These are phyloP conservation scores for Coniferiporia weirii DNA, from an alignment of 1,284 basidiomycete species.

Conservation along the genomic window DNA sequence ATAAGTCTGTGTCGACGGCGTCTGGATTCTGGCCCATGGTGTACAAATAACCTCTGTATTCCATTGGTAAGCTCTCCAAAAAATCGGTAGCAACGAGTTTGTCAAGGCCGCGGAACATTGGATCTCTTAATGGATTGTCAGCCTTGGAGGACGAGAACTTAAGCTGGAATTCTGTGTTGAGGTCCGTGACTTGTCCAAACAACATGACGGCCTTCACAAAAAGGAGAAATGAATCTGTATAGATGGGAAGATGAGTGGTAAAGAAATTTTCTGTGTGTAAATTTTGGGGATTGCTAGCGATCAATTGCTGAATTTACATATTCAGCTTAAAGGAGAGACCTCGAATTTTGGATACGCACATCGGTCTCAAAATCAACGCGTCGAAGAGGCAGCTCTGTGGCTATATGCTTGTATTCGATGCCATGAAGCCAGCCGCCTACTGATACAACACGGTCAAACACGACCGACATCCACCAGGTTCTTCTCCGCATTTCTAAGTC, in stretches of 20 bases:
- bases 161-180: slow-evolving; percentile 67
- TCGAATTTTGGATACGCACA: slow-evolving; percentile 36
- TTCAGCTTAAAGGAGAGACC: slow-evolving; percentile 11
- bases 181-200: slow-evolving; percentile 78
- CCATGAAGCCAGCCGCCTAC: slow-evolving; percentile 86
- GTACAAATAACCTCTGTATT: slow-evolving; percentile 51
- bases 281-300: slow-evolving; percentile 69
- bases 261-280: slow-evolving; percentile 58
- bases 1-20: slow-evolving; percentile 70
- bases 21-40: slow-evolving; percentile 51
- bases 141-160: slow-evolving; percentile 45
- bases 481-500: slow-evolving; percentile 72
- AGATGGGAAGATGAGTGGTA: slow-evolving; percentile 61
- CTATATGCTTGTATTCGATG: slow-evolving; percentile 74
- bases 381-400: slow-evolving; percentile 72
- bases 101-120: slow-evolving; percentile 65
- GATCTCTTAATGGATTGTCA: slow-evolving; percentile 56
- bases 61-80: slow-evolving; percentile 59
- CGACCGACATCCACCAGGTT: slow-evolving; percentile 84
- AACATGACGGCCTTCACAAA: slow-evolving; percentile 77
- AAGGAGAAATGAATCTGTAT: slow-evolving; percentile 74
- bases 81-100: slow-evolving; percentile 61
- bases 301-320: slow-evolving; percentile 17
- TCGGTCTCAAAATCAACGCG: slow-evolving; percentile 68
- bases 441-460: slow-evolving; percentile 79